Conservation (phyloP, 2,329 filamentous ascomycete species). For the Dothideomycetidae sp. region DNA sequence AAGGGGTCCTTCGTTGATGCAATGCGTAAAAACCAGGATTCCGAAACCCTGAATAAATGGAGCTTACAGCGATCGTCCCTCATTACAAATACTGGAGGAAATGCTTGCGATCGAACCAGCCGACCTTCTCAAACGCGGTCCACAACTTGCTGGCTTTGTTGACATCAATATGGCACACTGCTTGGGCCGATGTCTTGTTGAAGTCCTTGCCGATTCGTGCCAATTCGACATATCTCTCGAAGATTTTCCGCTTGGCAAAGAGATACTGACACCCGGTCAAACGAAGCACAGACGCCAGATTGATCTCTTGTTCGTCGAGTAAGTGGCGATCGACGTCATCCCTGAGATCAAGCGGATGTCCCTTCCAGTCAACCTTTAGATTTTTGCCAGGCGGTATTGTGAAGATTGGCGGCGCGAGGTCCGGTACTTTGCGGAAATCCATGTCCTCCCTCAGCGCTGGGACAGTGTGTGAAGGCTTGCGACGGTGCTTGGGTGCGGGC, state of each 20-base stretch:
- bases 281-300: conserved; percentile 62
- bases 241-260: conserved; percentile 85
- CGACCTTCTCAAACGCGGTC: conserved; percentile 74
- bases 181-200: conserved; percentile 87
- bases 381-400: conserved; percentile 48
- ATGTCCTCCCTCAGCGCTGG: conserved; percentile 64
- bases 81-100: conserved; percentile 11
- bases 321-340: conserved; percentile 54
- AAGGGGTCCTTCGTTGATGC: background rate
- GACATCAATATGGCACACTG: conserved; percentile 95
- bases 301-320: conserved; percentile 65
- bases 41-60: background rate
- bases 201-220: conserved; percentile 63
- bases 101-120: conserved; percentile 51
- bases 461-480: conserved; percentile 16
- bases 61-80: no score
- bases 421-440: conserved; percentile 56
- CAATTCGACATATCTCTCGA: conserved; percentile 57
- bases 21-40: background rate
- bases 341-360: conserved; percentile 59
- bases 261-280: conserved; percentile 81
- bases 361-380: conserved; percentile 80
- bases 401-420: conserved; percentile 56
- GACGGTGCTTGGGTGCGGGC: conserved; percentile 20
- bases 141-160: conserved; percentile 93